Evolutionary conservation across 2,329 filamentous ascomycete species (phyloP).

Genomic region (Camillea tinctor): DNA sequence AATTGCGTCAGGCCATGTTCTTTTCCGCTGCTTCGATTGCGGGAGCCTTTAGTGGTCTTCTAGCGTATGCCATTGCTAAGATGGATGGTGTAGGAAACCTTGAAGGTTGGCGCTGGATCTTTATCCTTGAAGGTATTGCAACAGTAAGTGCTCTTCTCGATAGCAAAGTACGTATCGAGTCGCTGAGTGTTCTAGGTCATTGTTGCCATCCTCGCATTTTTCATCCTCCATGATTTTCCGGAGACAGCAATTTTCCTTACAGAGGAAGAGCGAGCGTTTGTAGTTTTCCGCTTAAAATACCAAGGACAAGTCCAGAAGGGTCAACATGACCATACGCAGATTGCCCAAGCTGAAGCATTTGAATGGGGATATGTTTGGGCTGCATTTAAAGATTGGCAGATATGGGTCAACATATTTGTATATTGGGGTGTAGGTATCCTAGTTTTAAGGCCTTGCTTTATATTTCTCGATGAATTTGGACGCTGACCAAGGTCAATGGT

Average conservation of each 20-base stretch:
- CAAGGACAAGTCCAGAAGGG: constrained; percentile 58
- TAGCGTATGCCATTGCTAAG: constrained; percentile 67
- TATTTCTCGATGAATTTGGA: neutral
- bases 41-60: constrained; percentile 71
- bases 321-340: constrained; percentile 24
- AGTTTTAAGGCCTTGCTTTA: neutral
- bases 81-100: constrained; percentile 65
- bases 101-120: constrained; percentile 64
- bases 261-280: constrained; percentile 67
- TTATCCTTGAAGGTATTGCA: constrained; percentile 67
- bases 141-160: constrained; percentile 46
- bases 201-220: constrained; percentile 66
- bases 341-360: constrained; percentile 72
- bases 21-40: constrained; percentile 80
- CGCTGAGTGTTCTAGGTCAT: constrained; percentile 35
- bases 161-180: too few species aligned
- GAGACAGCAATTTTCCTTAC: constrained; percentile 74
- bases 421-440: constrained; percentile 60
- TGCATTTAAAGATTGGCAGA: constrained; percentile 79
- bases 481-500: neutral
- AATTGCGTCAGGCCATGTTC: constrained; percentile 66
- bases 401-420: constrained; percentile 59
- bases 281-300: constrained; percentile 66
- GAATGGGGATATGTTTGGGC: constrained; percentile 72
- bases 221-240: constrained; percentile 76